Evolutionary conservation across 2,329 filamentous ascomycete genomes (phyloP).

Genomic region (Colletotrichum abscissum): DNA sequence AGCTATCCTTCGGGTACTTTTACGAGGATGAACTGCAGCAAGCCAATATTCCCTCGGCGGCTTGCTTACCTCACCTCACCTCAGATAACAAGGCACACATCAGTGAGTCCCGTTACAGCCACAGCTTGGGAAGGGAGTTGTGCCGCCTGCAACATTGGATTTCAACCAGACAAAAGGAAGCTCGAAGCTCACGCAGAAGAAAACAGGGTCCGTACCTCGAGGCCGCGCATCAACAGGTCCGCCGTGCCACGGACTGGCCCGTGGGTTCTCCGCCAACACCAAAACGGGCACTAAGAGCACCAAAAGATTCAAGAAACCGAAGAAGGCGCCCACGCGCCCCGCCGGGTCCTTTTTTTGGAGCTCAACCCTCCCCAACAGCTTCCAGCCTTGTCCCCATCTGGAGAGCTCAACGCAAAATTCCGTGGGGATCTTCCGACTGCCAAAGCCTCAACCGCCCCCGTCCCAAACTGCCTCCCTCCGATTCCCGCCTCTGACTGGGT

Average conservation of each 20-base stretch:
- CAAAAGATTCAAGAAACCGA: neutral
- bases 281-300: slow-evolving; percentile 23
- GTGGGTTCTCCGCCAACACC: slow-evolving; percentile 29
- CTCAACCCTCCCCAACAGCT: slow-evolving; percentile 36
- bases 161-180: neutral
- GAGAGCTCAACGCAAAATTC: slow-evolving; percentile 38
- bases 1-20: neutral
- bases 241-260: slow-evolving; percentile 32
- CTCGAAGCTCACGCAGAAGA: neutral
- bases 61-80: neutral
- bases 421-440: slow-evolving; percentile 35
- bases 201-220: slow-evolving; percentile 17
- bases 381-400: slow-evolving; percentile 35
- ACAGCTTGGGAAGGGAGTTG: neutral
- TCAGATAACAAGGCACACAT: neutral
- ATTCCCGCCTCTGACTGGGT: too few relatives aligned
- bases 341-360: slow-evolving; percentile 9
- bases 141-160: neutral
- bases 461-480: too few relatives aligned
- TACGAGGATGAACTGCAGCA: neutral
- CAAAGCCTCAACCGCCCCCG: slow-evolving; percentile 13
- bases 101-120: neutral
- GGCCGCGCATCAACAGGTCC: neutral
- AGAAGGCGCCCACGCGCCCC: too few relatives aligned
- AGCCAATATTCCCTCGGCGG: neutral